These are phyloP conservation scores for Simplicillium aogashimaense DNA, from an alignment of 2,329 filamentous ascomycete species.

Conservation along the genomic window DNA sequence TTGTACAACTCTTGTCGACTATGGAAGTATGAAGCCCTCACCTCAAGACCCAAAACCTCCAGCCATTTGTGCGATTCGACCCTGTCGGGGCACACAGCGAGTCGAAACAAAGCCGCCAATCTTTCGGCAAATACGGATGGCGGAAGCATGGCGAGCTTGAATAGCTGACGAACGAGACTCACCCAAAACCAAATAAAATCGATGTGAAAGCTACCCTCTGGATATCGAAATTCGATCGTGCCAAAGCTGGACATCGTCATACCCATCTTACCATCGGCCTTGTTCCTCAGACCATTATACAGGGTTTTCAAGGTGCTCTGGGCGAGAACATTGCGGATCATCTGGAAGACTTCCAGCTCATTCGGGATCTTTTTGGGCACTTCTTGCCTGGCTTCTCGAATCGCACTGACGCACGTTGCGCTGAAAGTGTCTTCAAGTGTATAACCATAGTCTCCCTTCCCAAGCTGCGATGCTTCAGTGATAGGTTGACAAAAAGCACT, in stretches of 20 bases:
- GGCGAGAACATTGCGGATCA: too few relatives aligned
- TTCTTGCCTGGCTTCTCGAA: too few relatives aligned
- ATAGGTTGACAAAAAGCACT: conserved; percentile 11
- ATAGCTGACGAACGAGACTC: conserved; percentile 13
- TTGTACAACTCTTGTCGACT: not conserved
- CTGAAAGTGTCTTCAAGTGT: not conserved
- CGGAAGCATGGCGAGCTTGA: conserved; percentile 10
- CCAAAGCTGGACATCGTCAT: conserved; percentile 14
- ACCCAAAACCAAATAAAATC: conserved; percentile 15
- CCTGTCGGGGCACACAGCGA: conserved; percentile 11
- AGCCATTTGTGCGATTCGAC: conserved; percentile 12
- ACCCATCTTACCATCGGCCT: conserved; percentile 1
- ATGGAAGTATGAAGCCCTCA: not conserved
- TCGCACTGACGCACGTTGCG: too few relatives aligned
- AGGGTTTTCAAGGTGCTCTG: too few relatives aligned
- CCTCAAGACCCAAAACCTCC: conserved; percentile 4
- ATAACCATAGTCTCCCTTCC: conserved; percentile 1
- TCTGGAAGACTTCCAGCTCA: too few relatives aligned
- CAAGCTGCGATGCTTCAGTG: conserved; percentile 11
- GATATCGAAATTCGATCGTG: conserved; percentile 18
- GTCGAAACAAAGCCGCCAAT: conserved; percentile 13
- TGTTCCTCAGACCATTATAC: too few relatives aligned
- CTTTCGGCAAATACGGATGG: conserved; percentile 9
- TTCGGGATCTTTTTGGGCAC: too few relatives aligned
- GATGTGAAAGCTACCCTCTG: conserved; percentile 14